Percentiles rank a stretch among this genome's conserved stretches.
Conservation (phyloP, 441 rosid genomes). For the Isatis lusitanica region DNA sequence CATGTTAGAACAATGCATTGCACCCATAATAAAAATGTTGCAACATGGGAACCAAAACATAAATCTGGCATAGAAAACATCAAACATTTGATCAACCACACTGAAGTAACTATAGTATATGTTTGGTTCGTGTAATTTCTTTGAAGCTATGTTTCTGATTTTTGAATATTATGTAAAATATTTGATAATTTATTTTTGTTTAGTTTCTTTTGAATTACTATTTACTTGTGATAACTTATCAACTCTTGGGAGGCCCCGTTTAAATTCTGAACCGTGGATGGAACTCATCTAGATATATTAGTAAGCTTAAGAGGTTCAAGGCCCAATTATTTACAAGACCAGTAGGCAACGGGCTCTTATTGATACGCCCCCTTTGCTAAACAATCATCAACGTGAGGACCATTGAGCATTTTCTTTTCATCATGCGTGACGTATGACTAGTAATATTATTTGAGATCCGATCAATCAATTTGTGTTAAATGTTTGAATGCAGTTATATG, state of each 20-base stretch:
- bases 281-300: not conserved
- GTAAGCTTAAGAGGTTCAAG: not conserved
- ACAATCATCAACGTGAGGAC: not conserved
- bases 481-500: too few species aligned
- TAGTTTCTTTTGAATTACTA: not conserved
- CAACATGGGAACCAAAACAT: not conserved
- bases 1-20: not conserved
- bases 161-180: not conserved
- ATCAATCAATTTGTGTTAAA: not conserved
- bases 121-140: not conserved
- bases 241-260: not conserved
- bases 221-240: not conserved
- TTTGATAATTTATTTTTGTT: not conserved
- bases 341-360: not conserved
- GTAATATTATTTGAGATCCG: not conserved
- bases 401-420: not conserved
- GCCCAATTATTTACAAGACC: not conserved
- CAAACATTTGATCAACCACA: not conserved
- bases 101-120: not conserved
- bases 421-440: constrained; percentile 7
- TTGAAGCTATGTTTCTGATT: not conserved
- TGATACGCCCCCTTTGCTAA: too few species aligned
- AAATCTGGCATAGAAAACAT: not conserved
- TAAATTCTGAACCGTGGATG: not conserved
- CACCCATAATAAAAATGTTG: not conserved